Base-by-base conservation (phyloP, 202 grass and related monocot species). In the Eragrostis tef region DNA sequence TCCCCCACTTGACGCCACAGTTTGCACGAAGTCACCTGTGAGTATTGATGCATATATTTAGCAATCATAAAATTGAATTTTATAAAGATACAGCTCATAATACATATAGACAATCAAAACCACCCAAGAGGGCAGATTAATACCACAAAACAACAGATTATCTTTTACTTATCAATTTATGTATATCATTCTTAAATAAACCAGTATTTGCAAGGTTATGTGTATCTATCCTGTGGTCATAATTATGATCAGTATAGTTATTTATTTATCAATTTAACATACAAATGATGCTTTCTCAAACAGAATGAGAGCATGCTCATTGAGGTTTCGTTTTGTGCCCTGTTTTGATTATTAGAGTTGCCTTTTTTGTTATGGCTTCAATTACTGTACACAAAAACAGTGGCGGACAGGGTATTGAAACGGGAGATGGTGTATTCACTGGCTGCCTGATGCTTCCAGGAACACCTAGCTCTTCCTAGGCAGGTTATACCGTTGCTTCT, bases 1-100 rank as follows among this genome's bases (percentile, higher is more conserved):
- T 99, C 96, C 48, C 96, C 96, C 78, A 99, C 93, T 90, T 95
- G 92, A 63, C 96, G 96, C 96, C 96, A 99, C 19, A 99, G 74
- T 76, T 99, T 99, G 86, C 89, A 84, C 12, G 89, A 89, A 29
- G 96, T 99, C 81, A 99, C 96, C 96, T 99, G 82, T 77, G 34
- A 88, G 87, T 96, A 48, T 80, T 86, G 62, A 90, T 78, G 77
- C 29, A 90, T 75, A 69, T 81, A 74, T 6, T 86, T 53, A 84
- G 73, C 68, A 86, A 82, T 67, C 65, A 69, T 22, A 59, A 0
- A 73, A 70, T 36, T 6, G 12, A 22, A 34, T 58, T 34, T 34
- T 19, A 26, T 36, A 79, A 60, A 81, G 44, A 66, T 60, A 15
- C 16, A 25, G 29, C 29, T 31, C 7, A 20, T 71, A 64, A 56